A percentile compares a stretch with the other conserved stretches of the same genome.
Evolutionary conservation across 176 grass and related monocot genomes (phyloP).

Genomic region (Oryza coarctata): DNA sequence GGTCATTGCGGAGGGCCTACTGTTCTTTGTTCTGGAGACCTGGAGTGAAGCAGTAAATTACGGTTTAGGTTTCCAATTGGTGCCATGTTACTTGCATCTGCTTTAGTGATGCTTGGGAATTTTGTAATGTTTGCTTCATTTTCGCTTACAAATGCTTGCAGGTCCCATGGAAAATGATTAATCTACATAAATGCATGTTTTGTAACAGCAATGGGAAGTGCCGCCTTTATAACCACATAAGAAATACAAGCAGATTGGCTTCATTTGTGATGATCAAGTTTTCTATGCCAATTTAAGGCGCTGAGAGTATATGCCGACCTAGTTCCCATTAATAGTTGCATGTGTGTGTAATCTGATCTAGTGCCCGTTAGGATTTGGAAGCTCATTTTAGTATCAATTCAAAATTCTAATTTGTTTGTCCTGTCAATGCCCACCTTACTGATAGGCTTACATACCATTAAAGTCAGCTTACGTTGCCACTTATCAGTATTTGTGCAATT

Average conservation of each 20-base stretch:
- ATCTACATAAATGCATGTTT: conserved; percentile 24
- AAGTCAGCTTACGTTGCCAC: not conserved
- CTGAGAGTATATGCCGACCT: not conserved
- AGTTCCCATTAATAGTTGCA: not conserved
- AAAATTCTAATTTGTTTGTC: not conserved
- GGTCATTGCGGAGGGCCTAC: not conserved
- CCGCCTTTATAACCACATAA: not conserved
- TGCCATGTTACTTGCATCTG: not conserved
- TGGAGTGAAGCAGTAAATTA: not conserved
- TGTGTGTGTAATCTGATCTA: not conserved
- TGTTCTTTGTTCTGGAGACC: not conserved
- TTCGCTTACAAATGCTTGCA: not conserved
- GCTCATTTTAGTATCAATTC: not conserved
- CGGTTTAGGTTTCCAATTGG: not conserved
- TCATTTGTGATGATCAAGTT: not conserved
- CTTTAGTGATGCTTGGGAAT: not conserved
- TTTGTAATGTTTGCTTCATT: not conserved
- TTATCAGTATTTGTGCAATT: not conserved
- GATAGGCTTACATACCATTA: not conserved
- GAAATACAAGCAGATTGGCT: not conserved
- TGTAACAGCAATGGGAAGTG: not conserved
- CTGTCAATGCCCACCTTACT: not conserved
- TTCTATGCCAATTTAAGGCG: conserved; percentile 1
- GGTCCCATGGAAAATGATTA: not conserved
- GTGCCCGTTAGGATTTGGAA: not conserved